Evolutionary conservation across 768 basidiomycete genomes (phyloP).

Genomic region (Suillus variegatus): DNA sequence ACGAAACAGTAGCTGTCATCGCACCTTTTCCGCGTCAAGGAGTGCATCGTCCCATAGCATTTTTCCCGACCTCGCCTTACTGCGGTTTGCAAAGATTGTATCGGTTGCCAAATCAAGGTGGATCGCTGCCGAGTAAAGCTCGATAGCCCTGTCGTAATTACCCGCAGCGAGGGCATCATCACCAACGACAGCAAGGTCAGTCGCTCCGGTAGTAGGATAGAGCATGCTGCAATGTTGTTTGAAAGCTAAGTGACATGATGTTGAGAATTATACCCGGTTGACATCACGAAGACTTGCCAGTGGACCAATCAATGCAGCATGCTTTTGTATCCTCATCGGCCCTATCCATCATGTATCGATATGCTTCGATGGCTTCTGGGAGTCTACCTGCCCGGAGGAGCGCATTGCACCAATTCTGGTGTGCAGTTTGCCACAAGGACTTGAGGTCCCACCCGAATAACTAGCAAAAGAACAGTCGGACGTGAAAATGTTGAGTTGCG

Average conservation of each 20-base stretch:
- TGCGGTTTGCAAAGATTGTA: neutral
- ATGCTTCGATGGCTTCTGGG: neutral
- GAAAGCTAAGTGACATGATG: neutral
- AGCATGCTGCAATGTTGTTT: neutral
- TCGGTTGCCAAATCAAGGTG: neutral
- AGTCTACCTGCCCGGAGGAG: neutral
- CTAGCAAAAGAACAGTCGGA: neutral
- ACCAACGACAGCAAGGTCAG: neutral
- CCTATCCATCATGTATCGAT: neutral
- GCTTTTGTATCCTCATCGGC: neutral
- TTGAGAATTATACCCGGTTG: too few species aligned
- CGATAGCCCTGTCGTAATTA: neutral
- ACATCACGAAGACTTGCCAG: neutral
- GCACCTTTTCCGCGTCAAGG: neutral
- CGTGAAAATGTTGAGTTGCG: neutral
- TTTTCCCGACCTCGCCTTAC: neutral
- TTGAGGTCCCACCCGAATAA: neutral
- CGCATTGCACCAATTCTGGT: neutral
- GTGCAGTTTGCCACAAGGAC: neutral
- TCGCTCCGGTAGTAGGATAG: neutral
- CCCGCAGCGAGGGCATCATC: neutral
- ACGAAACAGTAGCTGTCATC: neutral
- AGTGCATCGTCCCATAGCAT: neutral
- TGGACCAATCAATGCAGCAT: neutral
- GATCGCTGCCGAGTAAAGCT: neutral